Evolutionary conservation across 495 filamentous ascomycete species (phyloP), one percentile per base, ranked within the genome.

Genomic region (Talaromyces nanjingensis): DNA sequence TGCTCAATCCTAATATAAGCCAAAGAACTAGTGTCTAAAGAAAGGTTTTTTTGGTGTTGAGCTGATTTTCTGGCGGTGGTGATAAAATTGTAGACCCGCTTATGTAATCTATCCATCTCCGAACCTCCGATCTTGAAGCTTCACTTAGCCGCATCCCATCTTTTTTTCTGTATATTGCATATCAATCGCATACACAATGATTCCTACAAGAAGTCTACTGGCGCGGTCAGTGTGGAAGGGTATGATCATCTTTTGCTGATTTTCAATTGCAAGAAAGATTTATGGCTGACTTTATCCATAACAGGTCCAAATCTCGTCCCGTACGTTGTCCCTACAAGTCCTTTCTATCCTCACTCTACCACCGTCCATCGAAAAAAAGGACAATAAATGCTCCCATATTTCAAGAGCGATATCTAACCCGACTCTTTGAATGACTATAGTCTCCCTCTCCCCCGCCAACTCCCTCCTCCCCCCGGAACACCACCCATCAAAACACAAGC

Each of bases 401-500:
- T n/a, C n/a, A n/a, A n/a, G n/a, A n/a, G n/a, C n/a, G n/a, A n/a
- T n/a, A n/a, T n/a, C n/a, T n/a, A n/a, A n/a, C n/a, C n/a, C n/a
- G n/a, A n/a, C n/a, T n/a, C n/a, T n/a, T n/a, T n/a, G n/a, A n/a
- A n/a, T n/a, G n/a, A n/a, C n/a, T n/a, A 49, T 49, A 82, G 77
- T 67, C 74, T 82, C 47, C 73, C 79, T 63, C 77, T 83, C 33
- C 75, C 76, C 24, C 71, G 72, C 61, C 70, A 69, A 60, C 64
- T 77, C 7, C 74, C 76, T 24, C 76, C 89, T 52, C 81, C 78
- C 29, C 80, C 86, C 0, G 89, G 88, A 68, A 77, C 83, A 6
- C 84, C 83, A 42, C 91, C 92, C 8, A 93, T 98, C 76, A 87
- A 84, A 66, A 98, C 94, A 20, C 89, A 91, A 74, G 93, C 93